Base-by-base conservation (phyloP, 257 asterid species). In the Apocynum venetum region DNA sequence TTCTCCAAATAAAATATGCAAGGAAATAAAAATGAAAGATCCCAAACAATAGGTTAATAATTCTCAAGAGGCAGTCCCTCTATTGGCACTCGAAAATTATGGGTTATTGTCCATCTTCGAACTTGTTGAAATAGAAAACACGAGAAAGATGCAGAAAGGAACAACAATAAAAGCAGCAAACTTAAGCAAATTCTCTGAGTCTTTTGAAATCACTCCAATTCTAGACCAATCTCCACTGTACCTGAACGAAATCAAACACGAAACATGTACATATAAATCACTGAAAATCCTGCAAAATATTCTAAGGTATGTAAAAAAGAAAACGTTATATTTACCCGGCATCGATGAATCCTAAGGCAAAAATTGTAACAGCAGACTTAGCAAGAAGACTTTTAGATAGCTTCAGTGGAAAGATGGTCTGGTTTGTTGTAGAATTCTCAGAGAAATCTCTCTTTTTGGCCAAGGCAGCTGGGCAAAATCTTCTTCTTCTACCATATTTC, bases 161-260 rank as follows among this genome's bases (percentile, higher is more conserved):
- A 88, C 92, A 8, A 93, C 81, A 14, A 92, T n/a, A 85, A 85
- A 89, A 2, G 97, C 93, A 51, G 92, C 92, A 86, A 79, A 81
- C 76, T 87, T 92, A 59, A 93, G 87, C 51, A 91, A 80, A 75
- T 90, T 86, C 82, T 93, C 97, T 41, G 85, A 77, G 51, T 74
- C 91, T 73, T 79, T 86, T 44, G 98, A 82, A 78, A 93, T 87
- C 72, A 79, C 94, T 69, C 97, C 96, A 85, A 93, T 89, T 84
- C 97, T 90, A 35, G 96, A 90, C 97, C 98, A 93, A 59, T 93
- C 97, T 77, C 98, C 98, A 85, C 98, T 91, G 14, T 93, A 93
- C 88, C 97, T 93, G 91, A 80, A 64, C 14, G 53, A 12, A 38
- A 51, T 2, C 46, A 76, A 15, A 56, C 61, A 52, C 60, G 0